Conservation (phyloP, 2,329 filamentous ascomycete genomes). For the Hortaea werneckii region DNA sequence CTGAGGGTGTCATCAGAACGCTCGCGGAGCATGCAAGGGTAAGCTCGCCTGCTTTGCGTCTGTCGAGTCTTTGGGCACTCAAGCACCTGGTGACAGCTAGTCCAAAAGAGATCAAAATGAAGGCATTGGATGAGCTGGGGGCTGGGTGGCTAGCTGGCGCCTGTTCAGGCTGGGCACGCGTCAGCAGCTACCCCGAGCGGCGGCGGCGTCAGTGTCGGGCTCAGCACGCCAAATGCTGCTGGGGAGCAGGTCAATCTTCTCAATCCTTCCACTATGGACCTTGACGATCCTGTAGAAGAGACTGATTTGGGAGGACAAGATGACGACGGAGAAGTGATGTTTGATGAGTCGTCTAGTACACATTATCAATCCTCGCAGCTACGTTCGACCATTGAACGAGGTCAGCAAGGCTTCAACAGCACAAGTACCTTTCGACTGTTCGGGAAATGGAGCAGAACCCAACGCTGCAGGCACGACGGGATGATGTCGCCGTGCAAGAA, state of each 20-base stretch:
- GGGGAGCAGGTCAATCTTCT: conserved; percentile 51
- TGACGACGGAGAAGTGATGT: conserved; percentile 38
- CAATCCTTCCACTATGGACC: conserved; percentile 36
- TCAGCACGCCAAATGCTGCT: conserved; percentile 45
- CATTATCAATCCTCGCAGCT: conserved; percentile 26
- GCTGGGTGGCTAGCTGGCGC: conserved; percentile 72
- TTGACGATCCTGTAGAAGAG: conserved; percentile 19
- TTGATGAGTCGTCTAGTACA: conserved; percentile 28
- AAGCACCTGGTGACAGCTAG: conserved; percentile 78
- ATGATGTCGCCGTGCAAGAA: conserved; percentile 80
- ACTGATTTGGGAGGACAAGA: conserved; percentile 20
- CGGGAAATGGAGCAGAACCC: conserved; percentile 51
- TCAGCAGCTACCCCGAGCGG: conserved; percentile 23
- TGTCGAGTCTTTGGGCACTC: conserved; percentile 85
- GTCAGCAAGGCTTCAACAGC: conserved; percentile 13
- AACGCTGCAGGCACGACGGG: conserved; percentile 56
- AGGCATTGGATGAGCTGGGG: conserved; percentile 66
- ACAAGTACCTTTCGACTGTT: conserved; percentile 19
- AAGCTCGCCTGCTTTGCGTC: conserved; percentile 62
- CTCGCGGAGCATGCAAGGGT: conserved; percentile 80
- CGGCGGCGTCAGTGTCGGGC: conserved; percentile 34
- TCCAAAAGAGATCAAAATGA: conserved; percentile 61
- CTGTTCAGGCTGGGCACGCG: conserved; percentile 49
- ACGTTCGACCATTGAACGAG: conserved; percentile 23
- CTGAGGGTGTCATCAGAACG: conserved; percentile 62